A percentile compares a stretch with the other conserved stretches of the same genome.
Conservation (phyloP, 116 monocot genomes). For the Trichopus zeylanicus region DNA sequence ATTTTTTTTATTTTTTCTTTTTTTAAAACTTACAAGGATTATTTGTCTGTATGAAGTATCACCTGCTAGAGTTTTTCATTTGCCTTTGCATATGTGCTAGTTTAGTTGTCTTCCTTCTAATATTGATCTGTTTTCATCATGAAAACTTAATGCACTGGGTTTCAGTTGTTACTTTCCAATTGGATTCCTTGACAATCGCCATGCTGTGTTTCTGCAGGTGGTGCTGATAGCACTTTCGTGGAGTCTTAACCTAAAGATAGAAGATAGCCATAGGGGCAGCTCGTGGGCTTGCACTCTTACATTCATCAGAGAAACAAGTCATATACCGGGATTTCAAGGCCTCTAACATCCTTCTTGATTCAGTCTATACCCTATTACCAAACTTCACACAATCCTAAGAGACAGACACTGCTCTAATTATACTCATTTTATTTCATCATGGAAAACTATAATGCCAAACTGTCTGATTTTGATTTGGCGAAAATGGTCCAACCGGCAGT, state of each 20-base stretch:
- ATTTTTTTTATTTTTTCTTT: background rate
- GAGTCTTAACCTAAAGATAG: conserved; percentile 61
- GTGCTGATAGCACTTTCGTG: conserved; percentile 43
- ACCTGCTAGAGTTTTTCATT: background rate
- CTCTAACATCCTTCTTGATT: conserved; percentile 77
- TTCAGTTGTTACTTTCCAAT: too few species aligned
- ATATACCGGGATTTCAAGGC: conserved; percentile 91
- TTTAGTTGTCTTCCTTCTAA: too few species aligned
- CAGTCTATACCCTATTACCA: conserved; percentile 22
- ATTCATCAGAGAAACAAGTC: conserved; percentile 49
- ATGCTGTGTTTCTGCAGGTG: too few species aligned
- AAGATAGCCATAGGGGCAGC: conserved; percentile 72
- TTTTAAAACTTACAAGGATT: background rate
- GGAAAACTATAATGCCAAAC: conserved; percentile 48
- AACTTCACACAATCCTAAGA: background rate
- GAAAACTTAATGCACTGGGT: too few species aligned
- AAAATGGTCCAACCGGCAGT: conserved; percentile 41
- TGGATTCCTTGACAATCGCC: too few species aligned
- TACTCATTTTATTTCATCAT: background rate
- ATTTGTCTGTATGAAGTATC: background rate
- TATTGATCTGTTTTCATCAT: too few species aligned
- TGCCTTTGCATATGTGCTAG: too few species aligned
- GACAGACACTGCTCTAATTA: background rate
- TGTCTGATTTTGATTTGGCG: conserved; percentile 58
- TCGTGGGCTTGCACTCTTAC: conserved; percentile 70